These are phyloP conservation scores for Phaeotremella skinneri DNA, from an alignment of 768 basidiomycete genomes.

Conservation along the genomic window DNA sequence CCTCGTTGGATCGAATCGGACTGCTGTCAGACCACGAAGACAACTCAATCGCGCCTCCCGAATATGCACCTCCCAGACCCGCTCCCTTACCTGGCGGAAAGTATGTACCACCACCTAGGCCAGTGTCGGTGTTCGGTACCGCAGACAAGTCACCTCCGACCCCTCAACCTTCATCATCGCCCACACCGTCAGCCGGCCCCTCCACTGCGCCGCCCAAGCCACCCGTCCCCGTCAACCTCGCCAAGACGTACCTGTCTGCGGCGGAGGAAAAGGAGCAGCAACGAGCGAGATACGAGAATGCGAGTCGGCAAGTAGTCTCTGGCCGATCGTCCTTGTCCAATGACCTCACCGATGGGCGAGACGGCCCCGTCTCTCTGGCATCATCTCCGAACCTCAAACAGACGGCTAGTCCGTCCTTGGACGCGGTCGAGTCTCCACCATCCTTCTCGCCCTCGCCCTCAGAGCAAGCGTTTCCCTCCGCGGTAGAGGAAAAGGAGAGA, in stretches of 20 bases:
- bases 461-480: neutral
- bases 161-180: constrained; percentile 7
- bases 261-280: constrained; percentile 44
- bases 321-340: neutral
- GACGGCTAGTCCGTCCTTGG: too few relatives aligned
- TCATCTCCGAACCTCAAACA: neutral
- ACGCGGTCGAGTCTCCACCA: neutral
- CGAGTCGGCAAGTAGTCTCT: constrained; percentile 13
- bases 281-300: constrained; percentile 41
- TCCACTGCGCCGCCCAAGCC: constrained; percentile 5
- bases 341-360: neutral
- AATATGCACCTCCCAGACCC: constrained; percentile 37
- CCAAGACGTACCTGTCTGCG: constrained; percentile 27
- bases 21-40: constrained; percentile 19
- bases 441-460: neutral
- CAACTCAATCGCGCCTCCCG: constrained; percentile 34
- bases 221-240: neutral
- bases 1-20: constrained; percentile 27
- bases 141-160: constrained; percentile 8
- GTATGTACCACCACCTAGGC: constrained; percentile 26
- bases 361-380: neutral
- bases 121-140: constrained; percentile 15
- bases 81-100: constrained; percentile 12
- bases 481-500: constrained; percentile 1
- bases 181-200: constrained; percentile 2